These are phyloP conservation scores for Kregervanrija fluxuum DNA, from an alignment of 805 yeast genomes.

Conservation along the genomic window DNA sequence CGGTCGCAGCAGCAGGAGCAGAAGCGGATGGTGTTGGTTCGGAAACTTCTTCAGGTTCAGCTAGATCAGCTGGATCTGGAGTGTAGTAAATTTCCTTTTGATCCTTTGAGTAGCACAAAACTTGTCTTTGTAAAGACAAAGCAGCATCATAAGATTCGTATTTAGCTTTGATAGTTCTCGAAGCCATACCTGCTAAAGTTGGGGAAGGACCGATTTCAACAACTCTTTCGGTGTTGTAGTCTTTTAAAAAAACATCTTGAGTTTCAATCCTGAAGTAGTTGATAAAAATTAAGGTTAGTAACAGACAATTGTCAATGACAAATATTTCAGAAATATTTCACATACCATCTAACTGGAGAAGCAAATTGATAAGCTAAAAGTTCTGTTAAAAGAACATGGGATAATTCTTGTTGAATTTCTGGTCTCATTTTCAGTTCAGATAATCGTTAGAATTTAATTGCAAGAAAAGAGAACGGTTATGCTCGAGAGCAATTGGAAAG, in stretches of 20 bases:
- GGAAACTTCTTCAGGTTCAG: conserved; percentile 26
- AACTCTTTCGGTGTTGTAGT: conserved; percentile 91
- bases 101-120: conserved; percentile 91
- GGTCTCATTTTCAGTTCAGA: conserved; percentile 53
- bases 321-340: conserved; percentile 1
- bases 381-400: conserved; percentile 91
- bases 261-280: conserved; percentile 63
- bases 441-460: neutral
- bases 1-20: conserved; percentile 25
- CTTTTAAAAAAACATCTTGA: conserved; percentile 93
- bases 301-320: neutral
- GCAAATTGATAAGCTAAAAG: conserved; percentile 98
- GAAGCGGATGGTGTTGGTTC: conserved; percentile 23
- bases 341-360: conserved; percentile 93
- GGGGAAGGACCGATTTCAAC: conserved; percentile 99
- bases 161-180: conserved; percentile 89
- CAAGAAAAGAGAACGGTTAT: no score
- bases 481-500: no score
- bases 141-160: conserved; percentile 99
- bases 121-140: conserved; percentile 85
- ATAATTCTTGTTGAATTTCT: conserved; percentile 95
- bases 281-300: conserved; percentile 7
- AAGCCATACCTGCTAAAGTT: conserved; percentile 97
- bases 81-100: conserved; percentile 95
- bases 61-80: conserved; percentile 61